Base-by-base conservation (phyloP, 1,139 yeast species). In the Debaryomyces psychrophilus region DNA sequence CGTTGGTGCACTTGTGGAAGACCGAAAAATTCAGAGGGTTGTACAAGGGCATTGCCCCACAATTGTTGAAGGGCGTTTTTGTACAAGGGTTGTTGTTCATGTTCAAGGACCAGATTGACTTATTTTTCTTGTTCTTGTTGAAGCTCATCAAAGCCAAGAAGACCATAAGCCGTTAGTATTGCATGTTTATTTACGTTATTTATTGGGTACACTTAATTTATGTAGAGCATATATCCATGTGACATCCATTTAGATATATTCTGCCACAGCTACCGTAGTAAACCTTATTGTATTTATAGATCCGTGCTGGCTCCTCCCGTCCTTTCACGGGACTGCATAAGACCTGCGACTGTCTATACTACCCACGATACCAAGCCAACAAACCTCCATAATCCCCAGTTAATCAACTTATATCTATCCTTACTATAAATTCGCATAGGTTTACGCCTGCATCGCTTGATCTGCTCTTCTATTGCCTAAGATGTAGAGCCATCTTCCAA, bases 21-120 rank as follows among this genome's bases (percentile, higher is more conserved):
- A 71, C 76, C 2, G 77, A 72, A 53, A 62, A 62, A 48, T 53
- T 73, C 53, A 57, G 49, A 20, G 76, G 75, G 0, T 67, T 86
- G 48, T 89, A 90, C 80, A 88, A 85, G 71, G 96, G 96, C 5
- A 62, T 89, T 39, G 81, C 83, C 7, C 96, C 96, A 5, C 96
- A 89, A 64, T 75, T 89, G 54, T 66, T 85, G 36, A 89, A 89
- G 71, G 96, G 95, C 2, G 87, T 89, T 4, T 67, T 89, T 46
- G 96, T 89, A 4, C 96, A 89, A 65, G 96, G 96, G 0, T 73
- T 89, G 51, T 73, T 90, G 57, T 87, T 90, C 59, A 87, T 87
- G 85, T 86, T 85, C 65, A 87, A 85, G 65, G 95, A 87, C 57
- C 90, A 82, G 61, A 64, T 82, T 46, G 78, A 82, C 62, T 50